Percentiles rank a stretch among this genome's conserved stretches.
Evolutionary conservation across 345 rosid species (phyloP).

Genomic region (Eutrema yunnanense): DNA sequence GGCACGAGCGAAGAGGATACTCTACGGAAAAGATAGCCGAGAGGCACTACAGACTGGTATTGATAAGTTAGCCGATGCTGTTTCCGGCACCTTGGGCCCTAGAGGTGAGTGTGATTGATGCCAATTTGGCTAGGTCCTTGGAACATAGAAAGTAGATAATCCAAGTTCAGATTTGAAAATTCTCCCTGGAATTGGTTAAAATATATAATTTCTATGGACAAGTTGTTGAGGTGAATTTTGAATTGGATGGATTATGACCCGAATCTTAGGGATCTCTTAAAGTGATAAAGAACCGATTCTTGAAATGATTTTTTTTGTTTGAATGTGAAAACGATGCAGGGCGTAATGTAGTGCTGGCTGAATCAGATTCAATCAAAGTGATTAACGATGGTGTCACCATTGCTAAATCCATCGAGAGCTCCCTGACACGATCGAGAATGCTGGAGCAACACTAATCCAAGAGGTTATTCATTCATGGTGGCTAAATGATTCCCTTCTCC

Average conservation of each 20-base stretch:
- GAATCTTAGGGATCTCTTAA: background rate
- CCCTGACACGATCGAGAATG: constrained; percentile 67
- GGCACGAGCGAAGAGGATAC: no score
- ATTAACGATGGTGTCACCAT: constrained; percentile 89
- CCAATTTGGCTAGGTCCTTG: background rate
- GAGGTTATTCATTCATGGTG: constrained; percentile 80
- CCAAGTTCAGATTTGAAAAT: background rate
- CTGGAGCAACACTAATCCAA: constrained; percentile 73
- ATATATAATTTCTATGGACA: background rate
- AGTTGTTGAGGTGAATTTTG: background rate
- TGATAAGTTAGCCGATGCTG: no score
- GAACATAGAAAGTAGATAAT: background rate
- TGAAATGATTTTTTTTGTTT: constrained; percentile 1
- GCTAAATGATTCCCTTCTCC: constrained; percentile 31
- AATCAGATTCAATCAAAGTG: constrained; percentile 48
- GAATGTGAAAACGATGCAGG: constrained; percentile 42
- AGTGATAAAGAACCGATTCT: background rate
- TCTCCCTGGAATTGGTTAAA: no score
- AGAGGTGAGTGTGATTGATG: no score
- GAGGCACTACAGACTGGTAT: no score
- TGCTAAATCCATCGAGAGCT: constrained; percentile 67
- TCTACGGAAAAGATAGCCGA: no score
- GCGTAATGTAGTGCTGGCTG: constrained; percentile 71
- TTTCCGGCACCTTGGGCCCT: no score
- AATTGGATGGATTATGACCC: background rate